Conservation (phyloP, 495 filamentous ascomycete species). For the Penicillium manginii region DNA sequence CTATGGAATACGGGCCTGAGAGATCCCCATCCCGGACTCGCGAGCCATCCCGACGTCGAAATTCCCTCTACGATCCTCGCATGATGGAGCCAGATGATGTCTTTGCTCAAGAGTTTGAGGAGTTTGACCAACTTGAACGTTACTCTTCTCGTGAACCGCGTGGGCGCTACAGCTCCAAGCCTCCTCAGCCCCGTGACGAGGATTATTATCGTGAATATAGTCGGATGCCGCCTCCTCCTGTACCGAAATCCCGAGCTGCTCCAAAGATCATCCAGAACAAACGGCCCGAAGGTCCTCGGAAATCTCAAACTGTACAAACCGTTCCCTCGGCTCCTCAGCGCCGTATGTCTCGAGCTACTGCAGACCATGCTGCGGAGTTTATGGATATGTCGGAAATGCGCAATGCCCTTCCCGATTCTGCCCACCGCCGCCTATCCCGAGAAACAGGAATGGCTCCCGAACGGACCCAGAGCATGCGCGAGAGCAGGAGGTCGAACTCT, state of each 20-base stretch:
- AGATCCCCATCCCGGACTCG: slow-evolving; percentile 39
- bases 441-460: slow-evolving; percentile 35
- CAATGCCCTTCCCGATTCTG: slow-evolving; percentile 35
- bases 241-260: slow-evolving; percentile 33
- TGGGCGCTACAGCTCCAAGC: slow-evolving; percentile 15
- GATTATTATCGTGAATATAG: slow-evolving; percentile 34
- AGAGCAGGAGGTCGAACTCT: slow-evolving; percentile 29
- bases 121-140: slow-evolving; percentile 31
- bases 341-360: slow-evolving; percentile 33
- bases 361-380: slow-evolving; percentile 5
- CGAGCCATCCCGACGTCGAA: slow-evolving; percentile 38
- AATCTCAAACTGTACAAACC: slow-evolving; percentile 29
- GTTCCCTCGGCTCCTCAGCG: slow-evolving; percentile 25
- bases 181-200: slow-evolving; percentile 38
- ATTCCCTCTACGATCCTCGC: slow-evolving; percentile 38
- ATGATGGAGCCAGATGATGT: slow-evolving; percentile 30
- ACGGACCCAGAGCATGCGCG: slow-evolving; percentile 39
- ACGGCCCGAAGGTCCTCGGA: slow-evolving; percentile 35
- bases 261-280: slow-evolving; percentile 43
- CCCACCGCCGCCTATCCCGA: slow-evolving; percentile 32
- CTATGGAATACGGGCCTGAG: slow-evolving; percentile 32
- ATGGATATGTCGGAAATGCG: slow-evolving; percentile 40
- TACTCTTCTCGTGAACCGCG: slow-evolving; percentile 10
- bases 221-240: slow-evolving; percentile 47
- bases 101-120: slow-evolving; percentile 30